A percentile compares a stretch with the other conserved stretches of the same genome.
Evolutionary conservation across 257 asterid species (phyloP).

Genomic region (Solanum appendiculatum): DNA sequence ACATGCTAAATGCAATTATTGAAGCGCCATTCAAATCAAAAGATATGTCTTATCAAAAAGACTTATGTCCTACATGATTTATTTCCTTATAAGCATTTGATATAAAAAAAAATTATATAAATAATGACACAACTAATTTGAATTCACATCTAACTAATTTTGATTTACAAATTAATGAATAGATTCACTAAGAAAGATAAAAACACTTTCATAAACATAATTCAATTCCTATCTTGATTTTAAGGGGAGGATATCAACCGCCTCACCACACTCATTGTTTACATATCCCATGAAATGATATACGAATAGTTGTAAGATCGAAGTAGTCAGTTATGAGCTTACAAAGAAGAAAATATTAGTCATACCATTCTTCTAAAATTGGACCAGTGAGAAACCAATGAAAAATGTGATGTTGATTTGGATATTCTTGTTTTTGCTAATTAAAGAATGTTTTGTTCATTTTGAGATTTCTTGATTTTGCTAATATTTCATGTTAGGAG

Average conservation of each 20-base stretch:
- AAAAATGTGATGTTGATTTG: neutral
- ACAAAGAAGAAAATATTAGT: neutral
- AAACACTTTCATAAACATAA: neutral
- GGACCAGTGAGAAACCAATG: neutral
- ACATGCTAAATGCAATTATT: neutral
- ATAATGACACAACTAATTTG: neutral
- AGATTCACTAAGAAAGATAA: neutral
- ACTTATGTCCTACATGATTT: neutral
- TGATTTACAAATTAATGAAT: neutral
- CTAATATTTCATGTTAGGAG: neutral
- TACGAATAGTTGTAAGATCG: neutral
- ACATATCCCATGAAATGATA: neutral
- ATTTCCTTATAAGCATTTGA: neutral
- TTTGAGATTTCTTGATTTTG: neutral
- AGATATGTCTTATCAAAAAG: neutral
- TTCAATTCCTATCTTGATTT: neutral
- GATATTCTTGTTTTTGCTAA: neutral
- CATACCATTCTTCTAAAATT: neutral
- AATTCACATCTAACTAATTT: neutral
- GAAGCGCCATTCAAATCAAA: neutral
- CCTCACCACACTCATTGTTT: neutral
- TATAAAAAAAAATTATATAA: neutral
- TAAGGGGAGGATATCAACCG: neutral
- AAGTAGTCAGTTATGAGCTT: neutral
- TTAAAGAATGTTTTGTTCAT: neutral